A percentile compares a stretch with the other conserved stretches of the same genome.
phyloP scores from a whole-genome alignment of 352 stramenopile genomes.

The Lagenidium sp. region DNA sequence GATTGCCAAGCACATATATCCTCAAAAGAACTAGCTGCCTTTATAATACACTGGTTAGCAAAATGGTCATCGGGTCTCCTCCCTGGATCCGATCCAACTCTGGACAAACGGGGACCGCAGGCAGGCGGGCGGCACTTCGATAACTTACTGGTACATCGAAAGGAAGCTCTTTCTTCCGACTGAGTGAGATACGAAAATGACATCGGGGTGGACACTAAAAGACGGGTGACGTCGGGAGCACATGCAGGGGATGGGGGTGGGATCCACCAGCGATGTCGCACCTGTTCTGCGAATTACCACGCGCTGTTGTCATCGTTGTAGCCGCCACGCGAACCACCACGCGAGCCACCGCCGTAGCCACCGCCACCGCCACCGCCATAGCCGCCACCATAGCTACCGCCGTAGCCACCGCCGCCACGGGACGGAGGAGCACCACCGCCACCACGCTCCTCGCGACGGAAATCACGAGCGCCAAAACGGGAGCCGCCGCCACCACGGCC shows the following conservation, averaged over 20 bases:
- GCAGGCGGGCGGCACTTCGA: conserved; percentile 22
- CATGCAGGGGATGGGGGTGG: not conserved
- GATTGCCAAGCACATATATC: conserved; percentile 5
- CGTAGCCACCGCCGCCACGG: conserved; percentile 14
- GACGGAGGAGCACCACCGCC: conserved; percentile 23
- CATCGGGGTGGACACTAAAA: not conserved
- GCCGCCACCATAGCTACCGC: conserved; percentile 13
- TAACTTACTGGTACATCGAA: conserved; percentile 28
- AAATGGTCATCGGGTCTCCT: conserved; percentile 24
- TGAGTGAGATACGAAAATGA: conserved; percentile 2
- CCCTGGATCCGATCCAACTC: conserved; percentile 18
- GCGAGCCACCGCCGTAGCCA: conserved; percentile 21
- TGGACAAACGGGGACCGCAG: conserved; percentile 18
- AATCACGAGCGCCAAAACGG: conserved; percentile 84
- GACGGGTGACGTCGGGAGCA: not conserved
- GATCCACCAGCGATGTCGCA: no score
- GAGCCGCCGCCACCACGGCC: conserved; percentile 43
- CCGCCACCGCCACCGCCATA: conserved; percentile 18
- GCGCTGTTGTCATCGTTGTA: conserved; percentile 81
- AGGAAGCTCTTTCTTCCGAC: conserved; percentile 24
- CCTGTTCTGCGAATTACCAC: conserved; percentile 44
- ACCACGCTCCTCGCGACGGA: conserved; percentile 65
- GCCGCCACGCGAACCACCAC: conserved; percentile 24
- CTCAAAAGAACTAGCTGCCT: conserved; percentile 26
- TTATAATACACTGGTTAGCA: conserved; percentile 31